Conservation (phyloP, 1,139 yeast species). For the Hyphopichia buzzinii region DNA sequence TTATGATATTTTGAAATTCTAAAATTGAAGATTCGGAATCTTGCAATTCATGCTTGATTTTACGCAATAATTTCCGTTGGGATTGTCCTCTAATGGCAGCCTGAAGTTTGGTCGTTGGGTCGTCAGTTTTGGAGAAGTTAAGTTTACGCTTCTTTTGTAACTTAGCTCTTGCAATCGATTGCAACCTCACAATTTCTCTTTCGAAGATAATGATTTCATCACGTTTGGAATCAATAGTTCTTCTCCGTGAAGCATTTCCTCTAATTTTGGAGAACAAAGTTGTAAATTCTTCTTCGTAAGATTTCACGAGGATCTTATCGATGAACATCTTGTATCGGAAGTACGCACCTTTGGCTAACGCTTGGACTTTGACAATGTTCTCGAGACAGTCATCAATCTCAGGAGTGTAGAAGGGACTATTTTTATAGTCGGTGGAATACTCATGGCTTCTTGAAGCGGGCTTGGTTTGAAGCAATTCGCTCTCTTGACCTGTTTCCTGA, state of each 20-base stretch:
- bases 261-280: conserved; percentile 37
- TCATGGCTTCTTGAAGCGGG: neutral
- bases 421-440: conserved; percentile 2
- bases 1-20: conserved; percentile 29
- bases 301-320: conserved; percentile 55
- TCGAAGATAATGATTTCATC: conserved; percentile 29
- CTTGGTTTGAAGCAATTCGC: neutral
- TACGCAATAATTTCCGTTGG: conserved; percentile 11
- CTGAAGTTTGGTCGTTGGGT: conserved; percentile 20
- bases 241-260: conserved; percentile 34
- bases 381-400: conserved; percentile 22
- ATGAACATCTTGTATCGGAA: conserved; percentile 63
- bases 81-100: conserved; percentile 26
- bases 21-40: conserved; percentile 10
- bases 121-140: conserved; percentile 11
- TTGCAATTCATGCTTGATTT: conserved; percentile 9
- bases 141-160: conserved; percentile 13
- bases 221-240: conserved; percentile 40
- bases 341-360: conserved; percentile 64
- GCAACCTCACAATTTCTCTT: conserved; percentile 32
- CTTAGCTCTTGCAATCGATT: conserved; percentile 33
- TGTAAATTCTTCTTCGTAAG: conserved; percentile 48
- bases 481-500: conserved; percentile 2
- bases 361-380: conserved; percentile 49
- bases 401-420: conserved; percentile 18